phyloP scores from a whole-genome alignment of 768 basidiomycete genomes.

The Neoboletus subvelutipes region DNA sequence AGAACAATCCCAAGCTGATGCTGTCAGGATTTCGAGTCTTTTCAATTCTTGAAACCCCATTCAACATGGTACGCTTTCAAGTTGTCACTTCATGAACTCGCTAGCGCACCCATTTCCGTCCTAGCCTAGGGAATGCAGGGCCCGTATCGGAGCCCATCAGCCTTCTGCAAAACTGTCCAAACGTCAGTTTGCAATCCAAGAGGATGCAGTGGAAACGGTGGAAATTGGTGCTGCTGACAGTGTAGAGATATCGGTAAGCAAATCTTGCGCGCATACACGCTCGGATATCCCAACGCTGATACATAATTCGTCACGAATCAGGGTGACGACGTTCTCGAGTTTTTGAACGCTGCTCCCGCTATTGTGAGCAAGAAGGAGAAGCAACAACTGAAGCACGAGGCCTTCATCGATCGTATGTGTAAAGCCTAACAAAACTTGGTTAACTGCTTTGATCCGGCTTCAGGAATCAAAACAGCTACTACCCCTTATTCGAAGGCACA shows the following conservation, averaged over 20 bases:
- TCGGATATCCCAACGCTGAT: background rate
- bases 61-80: conserved; percentile 22
- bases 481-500: conserved; percentile 73
- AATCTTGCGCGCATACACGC: background rate
- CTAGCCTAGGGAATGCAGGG: conserved; percentile 39
- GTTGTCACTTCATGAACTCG: background rate
- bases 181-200: conserved; percentile 50
- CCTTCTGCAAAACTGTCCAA: conserved; percentile 50
- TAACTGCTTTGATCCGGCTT: background rate
- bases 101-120: conserved; percentile 11
- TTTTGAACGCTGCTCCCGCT: conserved; percentile 30
- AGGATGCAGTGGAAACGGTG: conserved; percentile 47
- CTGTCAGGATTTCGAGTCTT: background rate
- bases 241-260: conserved; percentile 42
- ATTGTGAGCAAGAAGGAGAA: conserved; percentile 64
- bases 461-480: conserved; percentile 50
- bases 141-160: conserved; percentile 47
- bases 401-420: conserved; percentile 62
- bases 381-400: conserved; percentile 60
- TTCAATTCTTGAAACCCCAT: background rate
- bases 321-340: conserved; percentile 46
- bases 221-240: conserved; percentile 39
- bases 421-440: background rate
- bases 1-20: too few species aligned
- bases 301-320: conserved; percentile 18